phyloP scores from a whole-genome alignment of 371 early-diverging fungal species.

The Encephalitozoon intestinalis region DNA sequence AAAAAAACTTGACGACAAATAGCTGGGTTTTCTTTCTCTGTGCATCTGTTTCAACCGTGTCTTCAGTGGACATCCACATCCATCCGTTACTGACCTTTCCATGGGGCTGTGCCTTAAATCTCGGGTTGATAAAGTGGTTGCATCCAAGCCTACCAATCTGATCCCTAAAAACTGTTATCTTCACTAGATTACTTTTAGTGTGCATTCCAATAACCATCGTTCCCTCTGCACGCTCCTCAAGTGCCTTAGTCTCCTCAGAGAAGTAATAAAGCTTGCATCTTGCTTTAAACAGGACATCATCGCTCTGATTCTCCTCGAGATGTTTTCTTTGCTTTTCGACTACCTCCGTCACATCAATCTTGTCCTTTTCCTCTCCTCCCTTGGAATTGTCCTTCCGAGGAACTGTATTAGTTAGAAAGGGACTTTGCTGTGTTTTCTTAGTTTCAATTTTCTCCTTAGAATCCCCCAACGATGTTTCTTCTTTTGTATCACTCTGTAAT shows the following conservation, averaged over 20 bases:
- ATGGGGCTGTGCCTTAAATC: constrained; percentile 1
- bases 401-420: constrained; percentile 20
- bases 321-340: constrained; percentile 64
- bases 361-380: constrained; percentile 28
- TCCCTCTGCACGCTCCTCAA: constrained; percentile 49
- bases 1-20: constrained; percentile 51
- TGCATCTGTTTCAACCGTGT: constrained; percentile 41
- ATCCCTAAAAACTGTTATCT: constrained; percentile 50
- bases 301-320: constrained; percentile 64
- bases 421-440: neutral
- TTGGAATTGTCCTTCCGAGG: constrained; percentile 22
- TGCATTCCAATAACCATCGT: constrained; percentile 30
- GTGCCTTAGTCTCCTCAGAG: constrained; percentile 20
- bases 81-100: constrained; percentile 23
- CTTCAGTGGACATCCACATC: constrained; percentile 49
- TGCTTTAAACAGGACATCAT: constrained; percentile 36
- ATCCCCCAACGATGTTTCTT: too few relatives aligned
- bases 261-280: constrained; percentile 41
- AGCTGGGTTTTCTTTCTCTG: constrained; percentile 6
- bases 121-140: constrained; percentile 51
- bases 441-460: too few relatives aligned
- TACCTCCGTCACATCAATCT: neutral
- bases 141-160: constrained; percentile 44
- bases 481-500: neutral
- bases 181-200: constrained; percentile 17